A percentile compares a stretch with the other conserved stretches of the same genome.
These are phyloP conservation scores for Colletotrichum sansevieriae DNA, from an alignment of 2,329 filamentous ascomycete species.

Conservation along the genomic window DNA sequence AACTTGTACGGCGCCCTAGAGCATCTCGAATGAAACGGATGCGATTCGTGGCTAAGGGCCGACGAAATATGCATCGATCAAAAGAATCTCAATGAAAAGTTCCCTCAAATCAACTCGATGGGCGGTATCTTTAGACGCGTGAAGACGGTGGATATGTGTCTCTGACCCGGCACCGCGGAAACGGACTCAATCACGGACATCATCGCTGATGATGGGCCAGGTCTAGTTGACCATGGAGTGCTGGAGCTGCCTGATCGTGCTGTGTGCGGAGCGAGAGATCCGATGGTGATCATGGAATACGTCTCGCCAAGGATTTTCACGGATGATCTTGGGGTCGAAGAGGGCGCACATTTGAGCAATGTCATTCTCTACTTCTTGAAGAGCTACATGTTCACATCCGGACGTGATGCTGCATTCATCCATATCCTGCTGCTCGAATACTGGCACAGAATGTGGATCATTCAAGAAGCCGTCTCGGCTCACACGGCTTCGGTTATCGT, in stretches of 20 bases:
- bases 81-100: slow-evolving; percentile 41
- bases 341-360: slow-evolving; percentile 31
- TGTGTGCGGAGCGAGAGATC: no score
- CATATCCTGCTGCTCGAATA: slow-evolving; percentile 44
- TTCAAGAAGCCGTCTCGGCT: slow-evolving; percentile 49
- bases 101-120: slow-evolving; percentile 43
- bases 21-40: slow-evolving; percentile 25
- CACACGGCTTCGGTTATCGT: slow-evolving; percentile 44
- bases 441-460: slow-evolving; percentile 50
- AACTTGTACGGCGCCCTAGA: slow-evolving; percentile 22
- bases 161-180: slow-evolving; percentile 29
- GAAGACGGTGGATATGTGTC: slow-evolving; percentile 42
- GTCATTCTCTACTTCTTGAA: slow-evolving; percentile 44
- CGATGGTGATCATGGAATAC: no score
- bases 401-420: no score
- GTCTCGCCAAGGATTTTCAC: no score
- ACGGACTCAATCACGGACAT: background rate
- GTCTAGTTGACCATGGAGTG: background rate
- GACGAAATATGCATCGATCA: slow-evolving; percentile 46
- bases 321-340: no score
- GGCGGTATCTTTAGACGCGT: slow-evolving; percentile 40
- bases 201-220: background rate
- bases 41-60: slow-evolving; percentile 41
- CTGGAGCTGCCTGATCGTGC: no score
- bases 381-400: no score